phyloP scores from a whole-genome alignment of 108 stramenopile species.

The Chaetoceros muelleri region DNA sequence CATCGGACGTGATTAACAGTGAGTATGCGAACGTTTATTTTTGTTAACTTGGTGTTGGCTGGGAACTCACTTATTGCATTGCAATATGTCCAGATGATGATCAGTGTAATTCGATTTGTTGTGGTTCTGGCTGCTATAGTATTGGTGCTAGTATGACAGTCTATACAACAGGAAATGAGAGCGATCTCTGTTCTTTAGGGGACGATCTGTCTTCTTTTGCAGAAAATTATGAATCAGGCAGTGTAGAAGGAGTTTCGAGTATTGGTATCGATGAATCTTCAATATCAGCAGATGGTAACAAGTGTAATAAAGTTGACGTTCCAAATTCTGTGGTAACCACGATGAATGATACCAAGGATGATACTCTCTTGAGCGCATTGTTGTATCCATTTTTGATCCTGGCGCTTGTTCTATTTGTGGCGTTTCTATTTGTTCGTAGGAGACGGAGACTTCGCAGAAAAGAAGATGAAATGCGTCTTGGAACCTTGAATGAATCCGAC shows the following conservation, averaged over 20 bases:
- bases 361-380: not conserved
- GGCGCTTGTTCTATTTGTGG: not conserved
- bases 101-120: too few species aligned
- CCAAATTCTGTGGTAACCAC: not conserved
- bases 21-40: not conserved
- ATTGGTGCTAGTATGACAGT: not conserved
- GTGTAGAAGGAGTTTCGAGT: not conserved
- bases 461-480: not conserved
- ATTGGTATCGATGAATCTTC: not conserved
- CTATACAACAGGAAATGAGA: not conserved
- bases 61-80: too few species aligned
- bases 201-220: not conserved
- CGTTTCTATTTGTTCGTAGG: not conserved
- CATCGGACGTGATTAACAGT: not conserved
- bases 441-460: not conserved
- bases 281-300: not conserved
- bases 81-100: too few species aligned
- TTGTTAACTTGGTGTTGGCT: not conserved
- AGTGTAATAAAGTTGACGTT: not conserved
- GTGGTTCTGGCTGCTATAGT: not conserved
- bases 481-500: not conserved
- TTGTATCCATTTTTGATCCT: too few species aligned
- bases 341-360: not conserved
- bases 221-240: not conserved
- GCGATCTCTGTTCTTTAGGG: not conserved